Percentiles rank a stretch among this genome's conserved stretches.
These are phyloP conservation scores for Cerrena zonata DNA, from an alignment of 1,284 basidiomycete genomes.

Conservation along the genomic window DNA sequence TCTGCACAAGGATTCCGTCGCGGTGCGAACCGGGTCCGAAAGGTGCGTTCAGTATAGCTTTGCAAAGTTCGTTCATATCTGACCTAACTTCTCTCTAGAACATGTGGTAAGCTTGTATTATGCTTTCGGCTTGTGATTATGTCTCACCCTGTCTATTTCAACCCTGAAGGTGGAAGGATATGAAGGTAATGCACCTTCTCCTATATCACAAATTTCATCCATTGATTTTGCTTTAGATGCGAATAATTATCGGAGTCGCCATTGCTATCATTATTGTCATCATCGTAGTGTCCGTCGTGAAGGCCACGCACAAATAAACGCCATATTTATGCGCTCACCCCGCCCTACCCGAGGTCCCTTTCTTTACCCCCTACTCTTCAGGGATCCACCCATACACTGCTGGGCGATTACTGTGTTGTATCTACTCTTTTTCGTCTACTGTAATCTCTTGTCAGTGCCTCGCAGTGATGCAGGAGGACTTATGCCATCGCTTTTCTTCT, in stretches of 20 bases:
- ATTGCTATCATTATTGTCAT: slow-evolving; percentile 86
- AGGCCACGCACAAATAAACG: slow-evolving; percentile 55
- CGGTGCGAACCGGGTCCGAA: slow-evolving; percentile 94
- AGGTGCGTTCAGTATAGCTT: slow-evolving; percentile 57
- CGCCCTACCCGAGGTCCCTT: background rate
- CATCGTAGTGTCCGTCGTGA: slow-evolving; percentile 89
- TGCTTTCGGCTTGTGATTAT: background rate
- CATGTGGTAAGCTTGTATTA: slow-evolving; percentile 64
- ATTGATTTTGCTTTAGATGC: slow-evolving; percentile 62
- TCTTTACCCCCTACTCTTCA: slow-evolving; percentile 1
- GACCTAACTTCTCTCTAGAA: slow-evolving; percentile 44
- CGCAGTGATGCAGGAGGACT: background rate
- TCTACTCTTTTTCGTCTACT: slow-evolving; percentile 16
- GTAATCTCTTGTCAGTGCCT: slow-evolving; percentile 13
- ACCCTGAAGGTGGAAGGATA: slow-evolving; percentile 86
- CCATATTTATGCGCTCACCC: background rate
- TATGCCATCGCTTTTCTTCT: background rate
- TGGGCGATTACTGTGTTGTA: slow-evolving; percentile 13
- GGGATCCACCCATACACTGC: background rate
- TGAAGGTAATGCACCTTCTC: slow-evolving; percentile 60
- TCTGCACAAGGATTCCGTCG: slow-evolving; percentile 98
- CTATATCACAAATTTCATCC: too few species aligned
- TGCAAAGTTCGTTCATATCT: slow-evolving; percentile 1
- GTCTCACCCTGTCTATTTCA: slow-evolving; percentile 6
- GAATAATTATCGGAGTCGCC: slow-evolving; percentile 82